A percentile compares a stretch with the other conserved stretches of the same genome.
Evolutionary conservation across 176 grass and related monocot genomes (phyloP).

Genomic region (Aegilops umbellulata): DNA sequence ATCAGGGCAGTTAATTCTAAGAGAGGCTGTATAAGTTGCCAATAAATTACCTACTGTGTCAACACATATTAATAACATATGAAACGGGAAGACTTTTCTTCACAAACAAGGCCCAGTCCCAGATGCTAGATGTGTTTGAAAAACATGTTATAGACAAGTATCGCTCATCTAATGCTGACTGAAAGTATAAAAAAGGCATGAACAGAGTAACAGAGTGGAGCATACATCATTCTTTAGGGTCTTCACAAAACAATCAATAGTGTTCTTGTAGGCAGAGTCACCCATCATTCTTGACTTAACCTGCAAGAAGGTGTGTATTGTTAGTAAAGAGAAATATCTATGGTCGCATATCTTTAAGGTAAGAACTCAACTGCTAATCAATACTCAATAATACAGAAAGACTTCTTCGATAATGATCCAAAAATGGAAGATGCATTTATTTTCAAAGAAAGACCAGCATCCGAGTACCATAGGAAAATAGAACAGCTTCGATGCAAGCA

Average conservation of each 20-base stretch:
- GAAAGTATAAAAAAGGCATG: not conserved
- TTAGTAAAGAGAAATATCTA: constrained; percentile 8
- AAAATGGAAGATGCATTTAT: constrained; percentile 8
- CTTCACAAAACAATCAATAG: constrained; percentile 93
- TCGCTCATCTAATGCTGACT: not conserved
- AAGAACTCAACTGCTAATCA: not conserved
- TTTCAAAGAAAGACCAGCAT: not conserved
- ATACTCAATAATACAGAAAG: not conserved
- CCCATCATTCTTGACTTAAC: constrained; percentile 99
- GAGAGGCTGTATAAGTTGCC: not conserved
- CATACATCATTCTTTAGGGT: constrained; percentile 95
- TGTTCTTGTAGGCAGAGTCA: constrained; percentile 80
- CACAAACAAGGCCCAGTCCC: not conserved
- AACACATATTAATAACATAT: not conserved
- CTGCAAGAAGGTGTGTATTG: constrained; percentile 37
- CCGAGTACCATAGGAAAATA: not conserved
- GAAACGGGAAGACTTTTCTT: not conserved
- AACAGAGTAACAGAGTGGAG: constrained; percentile 18
- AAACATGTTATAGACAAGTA: not conserved
- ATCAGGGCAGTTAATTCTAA: constrained; percentile 5
- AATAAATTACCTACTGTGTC: not conserved
- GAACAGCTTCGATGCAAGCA: not conserved
- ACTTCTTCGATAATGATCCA: not conserved
- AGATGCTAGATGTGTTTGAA: not conserved
- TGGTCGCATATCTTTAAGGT: not conserved